Base-by-base conservation (phyloP, 805 yeast species). In the Ogataea dorogensis region DNA sequence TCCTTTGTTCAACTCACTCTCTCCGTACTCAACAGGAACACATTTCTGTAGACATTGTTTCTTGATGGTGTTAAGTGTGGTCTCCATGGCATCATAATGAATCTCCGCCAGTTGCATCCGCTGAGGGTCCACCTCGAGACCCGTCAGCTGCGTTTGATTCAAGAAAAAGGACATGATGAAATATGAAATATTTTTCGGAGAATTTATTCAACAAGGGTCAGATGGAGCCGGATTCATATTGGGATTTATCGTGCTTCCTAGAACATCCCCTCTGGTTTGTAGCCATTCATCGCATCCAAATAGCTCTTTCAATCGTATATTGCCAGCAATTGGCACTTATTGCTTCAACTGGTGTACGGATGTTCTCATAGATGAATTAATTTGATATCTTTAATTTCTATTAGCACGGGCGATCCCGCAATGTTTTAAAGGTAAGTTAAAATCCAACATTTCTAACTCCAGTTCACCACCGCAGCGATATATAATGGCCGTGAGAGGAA, bases 1-100 rank as follows among this genome's bases (percentile, higher is more conserved):
- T 23, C 96, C 97, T 52, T 88, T 87, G 46, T 77, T 79, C 36
- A 89, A 65, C 17, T 91, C 97, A 7, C 75, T 71, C 51, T 91
- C 98, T 11, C 86, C 86, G 61, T 84, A 89, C 46, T 81, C 85
- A n/a, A 70, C 75, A n/a, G 83, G 81, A 25, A 93, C 72, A 61
- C 98, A 93, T 60, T 93, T 93, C 40, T 60, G 51, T 14, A 72
- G 68, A 59, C 98, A 91, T 3, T 73, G 69, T 22, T 65, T 59
- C 22, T 84, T 65, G 46, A 89, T 69, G 27, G 73, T 68, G 23
- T 47, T 40, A 17, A 57, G 43, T 0, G 83, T 75, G 3, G 68
- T 53, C 29, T 70, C 61, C 72, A 79, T 75, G 2, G 87, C 87
- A 13, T 72, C 74, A 51, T 68, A 82, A 53, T 85, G 94, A 31